Evolutionary conservation across 441 rosid species (phyloP).

Genomic region (Pelargonium myrrhifolium): DNA sequence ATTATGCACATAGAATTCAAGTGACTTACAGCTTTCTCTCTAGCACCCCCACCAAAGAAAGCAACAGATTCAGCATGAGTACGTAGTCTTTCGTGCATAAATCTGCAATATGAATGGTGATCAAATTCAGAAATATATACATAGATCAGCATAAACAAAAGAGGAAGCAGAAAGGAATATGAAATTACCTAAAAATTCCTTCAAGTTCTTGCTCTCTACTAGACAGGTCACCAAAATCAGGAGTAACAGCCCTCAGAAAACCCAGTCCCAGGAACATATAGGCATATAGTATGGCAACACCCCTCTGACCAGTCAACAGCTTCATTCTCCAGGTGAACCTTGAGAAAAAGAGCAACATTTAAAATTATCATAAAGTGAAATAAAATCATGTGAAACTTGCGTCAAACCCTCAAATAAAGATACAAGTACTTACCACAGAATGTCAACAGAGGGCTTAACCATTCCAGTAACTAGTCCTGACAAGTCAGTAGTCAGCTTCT

Average conservation of each 20-base stretch:
- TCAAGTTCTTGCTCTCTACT: constrained; percentile 88
- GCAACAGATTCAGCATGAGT: constrained; percentile 99
- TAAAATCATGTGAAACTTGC: neutral
- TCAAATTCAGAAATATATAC: constrained; percentile 11
- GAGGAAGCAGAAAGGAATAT: constrained; percentile 5
- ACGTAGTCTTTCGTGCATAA: constrained; percentile 98
- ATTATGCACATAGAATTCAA: constrained; percentile 9
- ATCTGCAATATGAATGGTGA: constrained; percentile 40
- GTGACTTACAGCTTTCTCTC: constrained; percentile 91
- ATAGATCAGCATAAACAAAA: constrained; percentile 9
- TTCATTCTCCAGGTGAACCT: constrained; percentile 99
- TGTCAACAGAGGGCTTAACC: constrained; percentile 99
- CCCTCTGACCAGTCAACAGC: constrained; percentile 92
- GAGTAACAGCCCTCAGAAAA: constrained; percentile 83
- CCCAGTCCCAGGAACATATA: constrained; percentile 98
- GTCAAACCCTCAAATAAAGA: constrained; percentile 5
- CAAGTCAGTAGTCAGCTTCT: constrained; percentile 76
- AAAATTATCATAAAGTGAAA: constrained; percentile 16
- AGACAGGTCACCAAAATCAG: constrained; percentile 93
- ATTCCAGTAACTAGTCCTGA: constrained; percentile 95
- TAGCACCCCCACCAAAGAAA: constrained; percentile 98
- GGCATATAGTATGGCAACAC: constrained; percentile 88
- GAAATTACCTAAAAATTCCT: constrained; percentile 85
- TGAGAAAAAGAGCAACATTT: constrained; percentile 20
- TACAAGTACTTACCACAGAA: constrained; percentile 64